These are phyloP conservation scores for Actinidia polygama DNA, from an alignment of 179 eudicot species.

Conservation along the genomic window DNA sequence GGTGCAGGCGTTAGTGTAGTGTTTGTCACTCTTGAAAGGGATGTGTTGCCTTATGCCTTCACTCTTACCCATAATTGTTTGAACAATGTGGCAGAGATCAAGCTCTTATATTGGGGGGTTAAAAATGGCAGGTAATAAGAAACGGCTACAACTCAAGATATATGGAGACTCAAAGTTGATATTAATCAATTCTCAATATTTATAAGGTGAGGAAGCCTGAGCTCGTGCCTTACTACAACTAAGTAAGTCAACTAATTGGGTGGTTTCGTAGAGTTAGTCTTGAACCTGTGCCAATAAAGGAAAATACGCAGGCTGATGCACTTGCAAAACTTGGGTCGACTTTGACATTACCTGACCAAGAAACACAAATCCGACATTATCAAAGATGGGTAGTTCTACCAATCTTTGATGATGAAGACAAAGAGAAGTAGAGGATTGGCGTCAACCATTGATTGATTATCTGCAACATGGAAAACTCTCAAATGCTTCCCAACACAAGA, in stretches of 20 bases:
- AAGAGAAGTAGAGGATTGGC: background rate
- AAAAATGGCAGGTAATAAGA: background rate
- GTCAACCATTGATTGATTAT: background rate
- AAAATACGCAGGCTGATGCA: background rate
- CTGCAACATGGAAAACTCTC: background rate
- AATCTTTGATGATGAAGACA: background rate
- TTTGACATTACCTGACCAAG: background rate
- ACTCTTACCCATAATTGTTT: background rate
- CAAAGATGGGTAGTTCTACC: background rate
- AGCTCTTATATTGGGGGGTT: background rate
- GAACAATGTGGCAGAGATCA: too few relatives aligned
- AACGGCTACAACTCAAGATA: background rate
- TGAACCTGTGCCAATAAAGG: background rate
- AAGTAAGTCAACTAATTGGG: background rate
- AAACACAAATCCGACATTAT: background rate
- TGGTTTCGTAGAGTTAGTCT: background rate
- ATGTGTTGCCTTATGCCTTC: background rate
- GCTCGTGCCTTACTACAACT: background rate
- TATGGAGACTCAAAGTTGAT: background rate
- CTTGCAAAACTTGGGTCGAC: background rate
- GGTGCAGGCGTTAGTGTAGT: background rate
- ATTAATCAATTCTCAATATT: background rate
- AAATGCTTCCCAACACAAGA: too few relatives aligned
- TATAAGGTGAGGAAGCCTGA: constrained; percentile 1
- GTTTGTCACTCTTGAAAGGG: background rate